Evolutionary conservation across 1,284 basidiomycete genomes (phyloP), one percentile per base, ranked within the genome.

Genomic region (Schizophyllum commune): DNA sequence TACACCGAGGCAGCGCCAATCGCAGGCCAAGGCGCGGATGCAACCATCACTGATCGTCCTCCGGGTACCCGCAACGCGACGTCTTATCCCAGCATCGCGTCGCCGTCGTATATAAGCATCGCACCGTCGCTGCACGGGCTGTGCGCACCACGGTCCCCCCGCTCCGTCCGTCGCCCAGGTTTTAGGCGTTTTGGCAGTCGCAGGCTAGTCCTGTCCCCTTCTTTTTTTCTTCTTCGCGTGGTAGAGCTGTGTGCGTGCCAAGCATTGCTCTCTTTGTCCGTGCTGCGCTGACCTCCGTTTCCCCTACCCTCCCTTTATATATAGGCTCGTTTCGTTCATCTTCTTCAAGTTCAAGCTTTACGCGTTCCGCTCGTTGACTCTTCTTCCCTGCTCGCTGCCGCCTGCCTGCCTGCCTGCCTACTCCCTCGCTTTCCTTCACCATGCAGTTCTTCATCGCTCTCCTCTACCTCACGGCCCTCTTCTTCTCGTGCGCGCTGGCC

Each of bases 371-470:
- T 47, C 39, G 39, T 47, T 47, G 39, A 47, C 32, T 22, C 21
- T 55, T 60, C 22, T 5, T 32, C 55, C 52, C 7, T 58, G 21
- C 22, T 47, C 15, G 47, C n/a, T 52, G 47, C 56, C 32, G 17
- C 22, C 27, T 33, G 32, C 32, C 57, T 47, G 39, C 57, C 51
- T 58, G 39, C 51, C n/a, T n/a, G n/a, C n/a, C n/a, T n/a, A n/a
- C n/a, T 57, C 22, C 61, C 34, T 52, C 56, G 56, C 58, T 53
- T 47, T 66, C 66, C 64, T 66, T 67, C 71, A 79, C 73, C 68
- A 85, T 85, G 83, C 80, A 73, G 69, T 80, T 80, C 74, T 77
- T 62, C 55, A 57, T 61, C 20, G 57, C 64, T 58, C 62, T 78
- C 62, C 62, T 77, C 65, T 58, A 75, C 68, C 65, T 72, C 64